Conservation (phyloP, 768 basidiomycete genomes). For the Lentinus brumalis region DNA sequence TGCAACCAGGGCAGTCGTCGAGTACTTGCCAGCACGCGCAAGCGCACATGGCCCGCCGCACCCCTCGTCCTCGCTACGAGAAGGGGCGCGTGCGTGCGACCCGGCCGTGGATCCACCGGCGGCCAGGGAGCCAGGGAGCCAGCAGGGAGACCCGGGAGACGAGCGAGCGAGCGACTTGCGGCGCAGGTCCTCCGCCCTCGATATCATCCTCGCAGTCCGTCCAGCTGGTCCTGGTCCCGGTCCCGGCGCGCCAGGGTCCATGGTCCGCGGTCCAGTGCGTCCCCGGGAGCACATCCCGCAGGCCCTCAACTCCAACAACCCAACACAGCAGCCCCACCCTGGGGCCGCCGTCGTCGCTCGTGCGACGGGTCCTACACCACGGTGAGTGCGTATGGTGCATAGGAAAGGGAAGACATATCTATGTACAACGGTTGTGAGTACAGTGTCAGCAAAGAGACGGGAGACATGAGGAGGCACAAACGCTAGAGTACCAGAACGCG, state of each 20-base stretch:
- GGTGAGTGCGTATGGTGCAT: constrained; percentile 8
- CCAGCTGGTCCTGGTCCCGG: not conserved
- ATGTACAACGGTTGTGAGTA: constrained; percentile 6
- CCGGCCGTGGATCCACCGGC: not conserved
- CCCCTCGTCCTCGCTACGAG: not conserved
- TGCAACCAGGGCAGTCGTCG: constrained; percentile 1
- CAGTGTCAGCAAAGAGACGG: not conserved
- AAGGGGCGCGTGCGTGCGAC: not conserved
- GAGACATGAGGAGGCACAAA: not conserved
- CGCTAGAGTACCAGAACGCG: not conserved
- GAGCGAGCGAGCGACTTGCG: not conserved
- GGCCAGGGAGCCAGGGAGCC: not conserved
- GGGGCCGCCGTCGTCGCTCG: constrained; percentile 4
- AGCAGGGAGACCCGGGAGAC: not conserved
- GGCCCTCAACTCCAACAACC: constrained; percentile 2
- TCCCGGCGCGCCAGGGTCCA: constrained; percentile 1
- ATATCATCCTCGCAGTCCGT: no score
- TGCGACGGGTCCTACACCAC: not conserved
- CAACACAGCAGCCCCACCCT: constrained; percentile 2
- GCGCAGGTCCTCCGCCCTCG: not conserved
- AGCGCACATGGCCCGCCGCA: not conserved
- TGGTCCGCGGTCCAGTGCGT: not conserved
- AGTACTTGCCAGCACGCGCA: constrained; percentile 1
- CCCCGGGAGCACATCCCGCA: not conserved
- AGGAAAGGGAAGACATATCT: constrained; percentile 4